Evolutionary conservation across 495 filamentous ascomycete species (phyloP).

Genomic region (Xylaria acuta): DNA sequence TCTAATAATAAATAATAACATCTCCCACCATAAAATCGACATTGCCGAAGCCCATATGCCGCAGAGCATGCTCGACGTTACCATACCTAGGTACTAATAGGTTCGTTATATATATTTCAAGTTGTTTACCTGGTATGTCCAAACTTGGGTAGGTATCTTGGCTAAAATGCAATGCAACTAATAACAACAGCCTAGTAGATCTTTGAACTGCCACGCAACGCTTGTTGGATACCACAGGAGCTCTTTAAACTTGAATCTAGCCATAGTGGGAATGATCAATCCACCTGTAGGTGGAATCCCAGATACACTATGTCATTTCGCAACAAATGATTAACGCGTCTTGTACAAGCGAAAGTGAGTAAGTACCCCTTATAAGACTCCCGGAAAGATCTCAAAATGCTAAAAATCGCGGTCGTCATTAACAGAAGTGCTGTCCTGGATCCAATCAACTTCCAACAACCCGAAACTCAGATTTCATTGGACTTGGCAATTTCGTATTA

Average conservation of each 20-base stretch:
- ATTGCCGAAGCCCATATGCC: neutral
- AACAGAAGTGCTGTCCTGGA: neutral
- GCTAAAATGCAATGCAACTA: slow-evolving; percentile 1
- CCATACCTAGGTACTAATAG: neutral
- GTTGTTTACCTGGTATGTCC: neutral
- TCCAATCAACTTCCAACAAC: neutral
- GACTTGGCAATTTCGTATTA: slow-evolving; percentile 3
- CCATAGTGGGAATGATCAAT: neutral
- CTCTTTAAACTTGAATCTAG: neutral
- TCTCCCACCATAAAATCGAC: neutral
- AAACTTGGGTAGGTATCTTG: neutral
- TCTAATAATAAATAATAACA: neutral
- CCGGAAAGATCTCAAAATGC: neutral
- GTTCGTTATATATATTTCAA: neutral
- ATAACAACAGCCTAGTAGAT: neutral
- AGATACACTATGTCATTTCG: neutral
- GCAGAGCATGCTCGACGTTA: neutral
- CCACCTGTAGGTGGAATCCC: neutral
- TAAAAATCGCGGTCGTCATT: neutral
- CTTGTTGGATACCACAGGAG: slow-evolving; percentile 3
- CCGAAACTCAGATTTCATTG: neutral
- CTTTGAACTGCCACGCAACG: neutral
- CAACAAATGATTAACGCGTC: slow-evolving; percentile 5
- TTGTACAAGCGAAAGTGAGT: neutral
- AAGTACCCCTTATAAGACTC: neutral